Percentiles rank a stretch among this genome's conserved stretches.
phyloP scores from a whole-genome alignment of 2,329 filamentous ascomycete species.

The Proliferodiscus dingleyae region DNA sequence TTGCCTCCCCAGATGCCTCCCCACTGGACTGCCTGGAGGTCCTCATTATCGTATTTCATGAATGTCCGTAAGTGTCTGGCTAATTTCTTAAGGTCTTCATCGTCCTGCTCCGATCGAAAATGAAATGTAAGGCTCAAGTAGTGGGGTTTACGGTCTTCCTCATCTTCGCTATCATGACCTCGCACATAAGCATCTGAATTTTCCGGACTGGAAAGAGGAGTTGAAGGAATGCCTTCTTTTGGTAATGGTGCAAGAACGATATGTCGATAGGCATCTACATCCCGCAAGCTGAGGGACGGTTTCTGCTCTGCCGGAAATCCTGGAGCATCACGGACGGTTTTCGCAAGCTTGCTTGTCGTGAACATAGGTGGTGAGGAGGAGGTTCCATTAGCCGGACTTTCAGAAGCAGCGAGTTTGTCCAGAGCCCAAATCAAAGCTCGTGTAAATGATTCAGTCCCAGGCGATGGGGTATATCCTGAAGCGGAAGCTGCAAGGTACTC shows the following conservation, averaged over 20 bases:
- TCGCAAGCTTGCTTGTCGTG: constrained; percentile 11
- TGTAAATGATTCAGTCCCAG: constrained; percentile 14
- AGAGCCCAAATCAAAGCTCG: constrained; percentile 14
- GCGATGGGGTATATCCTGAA: constrained; percentile 1
- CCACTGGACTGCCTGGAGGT: not conserved
- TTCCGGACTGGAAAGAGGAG: not conserved
- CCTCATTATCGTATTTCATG: not conserved
- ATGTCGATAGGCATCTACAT: not conserved
- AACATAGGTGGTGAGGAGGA: constrained; percentile 4
- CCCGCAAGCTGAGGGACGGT: constrained; percentile 1
- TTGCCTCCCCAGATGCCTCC: too few species aligned
- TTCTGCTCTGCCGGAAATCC: constrained; percentile 10
- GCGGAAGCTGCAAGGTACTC: constrained; percentile 16
- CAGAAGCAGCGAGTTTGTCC: not conserved
- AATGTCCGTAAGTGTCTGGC: not conserved
- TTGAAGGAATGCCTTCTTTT: not conserved
- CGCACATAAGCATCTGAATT: not conserved
- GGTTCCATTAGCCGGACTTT: not conserved
- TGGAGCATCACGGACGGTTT: constrained; percentile 8
- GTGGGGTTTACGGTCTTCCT: not conserved
- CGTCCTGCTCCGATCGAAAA: not conserved
- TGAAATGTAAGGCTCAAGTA: not conserved
- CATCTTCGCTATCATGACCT: not conserved
- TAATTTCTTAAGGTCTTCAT: not conserved
- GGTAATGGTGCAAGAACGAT: constrained; percentile 2